Conservation (phyloP, 331 rosid species). For the Quercus tomentella region DNA sequence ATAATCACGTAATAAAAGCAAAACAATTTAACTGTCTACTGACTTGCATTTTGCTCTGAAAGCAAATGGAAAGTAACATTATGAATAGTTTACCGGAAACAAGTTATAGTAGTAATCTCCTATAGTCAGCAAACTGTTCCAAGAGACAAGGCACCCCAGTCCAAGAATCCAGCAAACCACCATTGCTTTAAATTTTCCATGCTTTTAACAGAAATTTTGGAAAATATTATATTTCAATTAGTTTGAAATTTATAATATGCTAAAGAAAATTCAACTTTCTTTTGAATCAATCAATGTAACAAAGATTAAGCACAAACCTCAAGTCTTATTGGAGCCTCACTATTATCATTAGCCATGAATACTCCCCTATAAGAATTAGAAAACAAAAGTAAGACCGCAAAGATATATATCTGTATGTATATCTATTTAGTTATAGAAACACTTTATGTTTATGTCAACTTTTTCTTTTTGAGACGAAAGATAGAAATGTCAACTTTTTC, state of each 20-base stretch:
- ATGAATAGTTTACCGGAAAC: constrained; percentile 54
- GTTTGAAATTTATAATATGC: too few relatives aligned
- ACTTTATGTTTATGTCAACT: too few relatives aligned
- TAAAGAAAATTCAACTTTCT: too few relatives aligned
- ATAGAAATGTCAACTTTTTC: too few relatives aligned
- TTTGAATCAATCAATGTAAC: background rate
- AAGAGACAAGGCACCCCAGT: constrained; percentile 65
- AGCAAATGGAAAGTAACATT: too few relatives aligned
- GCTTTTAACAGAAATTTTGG: background rate
- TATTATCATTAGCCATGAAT: background rate
- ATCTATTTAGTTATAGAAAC: too few relatives aligned
- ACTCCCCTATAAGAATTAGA: background rate
- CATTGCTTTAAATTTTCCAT: constrained; percentile 35
- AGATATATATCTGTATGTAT: too few relatives aligned
- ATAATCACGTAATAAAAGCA: too few relatives aligned
- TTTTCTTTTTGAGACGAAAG: too few relatives aligned
- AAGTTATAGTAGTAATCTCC: constrained; percentile 68
- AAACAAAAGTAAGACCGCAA: background rate
- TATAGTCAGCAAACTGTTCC: constrained; percentile 74
- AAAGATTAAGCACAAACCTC: constrained; percentile 22
- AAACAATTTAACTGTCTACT: too few relatives aligned
- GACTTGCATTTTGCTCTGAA: too few relatives aligned
- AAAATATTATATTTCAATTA: background rate
- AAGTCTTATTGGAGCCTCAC: constrained; percentile 8
- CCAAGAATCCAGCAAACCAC: constrained; percentile 76